phyloP scores from a whole-genome alignment of 2,329 filamentous ascomycete species.

The Scopulariopsis brevicaulis region DNA sequence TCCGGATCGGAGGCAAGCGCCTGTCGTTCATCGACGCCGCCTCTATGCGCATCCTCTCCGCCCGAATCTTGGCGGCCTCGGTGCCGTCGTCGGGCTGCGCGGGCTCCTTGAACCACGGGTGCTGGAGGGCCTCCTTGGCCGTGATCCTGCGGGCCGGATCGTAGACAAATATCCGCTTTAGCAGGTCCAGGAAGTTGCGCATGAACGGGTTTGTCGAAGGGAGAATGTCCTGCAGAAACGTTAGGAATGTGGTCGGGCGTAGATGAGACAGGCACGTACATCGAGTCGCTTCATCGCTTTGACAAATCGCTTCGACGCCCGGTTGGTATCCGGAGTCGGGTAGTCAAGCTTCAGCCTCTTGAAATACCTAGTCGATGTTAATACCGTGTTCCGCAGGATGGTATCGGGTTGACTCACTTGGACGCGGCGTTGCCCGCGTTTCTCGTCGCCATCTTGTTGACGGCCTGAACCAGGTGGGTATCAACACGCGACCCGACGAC shows the following conservation, averaged over 20 bases:
- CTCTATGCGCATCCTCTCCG: constrained; percentile 35
- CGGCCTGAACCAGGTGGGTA: constrained; percentile 41
- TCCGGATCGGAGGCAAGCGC: constrained; percentile 1
- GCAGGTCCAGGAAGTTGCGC: constrained; percentile 50
- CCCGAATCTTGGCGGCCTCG: constrained; percentile 53
- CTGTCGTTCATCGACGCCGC: constrained; percentile 15
- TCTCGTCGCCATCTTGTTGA: constrained; percentile 44
- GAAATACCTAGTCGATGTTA: constrained; percentile 45
- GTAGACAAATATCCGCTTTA: constrained; percentile 58
- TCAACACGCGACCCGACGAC: constrained; percentile 52
- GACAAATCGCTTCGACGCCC: constrained; percentile 54
- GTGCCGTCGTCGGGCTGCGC: constrained; percentile 55
- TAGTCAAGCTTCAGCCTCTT: constrained; percentile 56
- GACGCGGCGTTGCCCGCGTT: constrained; percentile 49
- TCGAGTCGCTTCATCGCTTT: constrained; percentile 60
- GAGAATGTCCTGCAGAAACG: constrained; percentile 45
- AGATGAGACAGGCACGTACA: constrained; percentile 27
- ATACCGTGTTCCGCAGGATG: not conserved
- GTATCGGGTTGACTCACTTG: constrained; percentile 39
- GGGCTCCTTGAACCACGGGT: constrained; percentile 57
- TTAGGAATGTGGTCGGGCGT: not conserved
- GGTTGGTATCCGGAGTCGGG: constrained; percentile 49
- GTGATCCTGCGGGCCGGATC: constrained; percentile 55
- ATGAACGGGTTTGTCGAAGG: constrained; percentile 47
- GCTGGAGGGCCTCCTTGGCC: constrained; percentile 53